These are phyloP conservation scores for Xylaria grammica DNA, from an alignment of 495 filamentous ascomycete genomes.

Conservation along the genomic window DNA sequence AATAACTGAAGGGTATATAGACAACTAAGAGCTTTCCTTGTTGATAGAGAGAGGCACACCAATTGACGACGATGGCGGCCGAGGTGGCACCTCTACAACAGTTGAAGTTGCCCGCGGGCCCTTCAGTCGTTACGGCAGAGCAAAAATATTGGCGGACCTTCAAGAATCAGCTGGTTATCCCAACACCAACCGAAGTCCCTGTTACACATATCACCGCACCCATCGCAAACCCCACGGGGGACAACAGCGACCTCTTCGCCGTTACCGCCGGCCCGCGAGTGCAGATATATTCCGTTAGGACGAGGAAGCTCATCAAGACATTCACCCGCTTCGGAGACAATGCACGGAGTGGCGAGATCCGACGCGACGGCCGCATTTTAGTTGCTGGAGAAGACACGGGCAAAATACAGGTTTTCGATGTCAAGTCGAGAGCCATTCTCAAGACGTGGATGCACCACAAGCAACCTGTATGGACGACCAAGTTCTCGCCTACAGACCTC, in stretches of 20 bases:
- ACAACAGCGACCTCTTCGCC: conserved; percentile 78
- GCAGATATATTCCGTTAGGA: conserved; percentile 89
- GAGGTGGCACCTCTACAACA: conserved; percentile 81
- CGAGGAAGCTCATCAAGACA: conserved; percentile 85
- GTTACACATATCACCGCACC: conserved; percentile 90
- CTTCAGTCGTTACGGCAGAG: conserved; percentile 78
- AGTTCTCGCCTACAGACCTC: conserved; percentile 84
- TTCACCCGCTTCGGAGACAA: conserved; percentile 91
- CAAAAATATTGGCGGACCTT: conserved; percentile 95
- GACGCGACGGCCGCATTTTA: conserved; percentile 85
- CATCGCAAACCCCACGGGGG: conserved; percentile 43
- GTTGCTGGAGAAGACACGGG: conserved; percentile 91
- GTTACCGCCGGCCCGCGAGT: conserved; percentile 90
- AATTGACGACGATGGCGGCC: conserved; percentile 72
- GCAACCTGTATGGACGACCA: conserved; percentile 90
- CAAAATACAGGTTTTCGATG: conserved; percentile 91
- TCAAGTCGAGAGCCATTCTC: conserved; percentile 82
- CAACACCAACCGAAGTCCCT: conserved; percentile 81
- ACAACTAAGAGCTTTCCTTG: conserved; percentile 10
- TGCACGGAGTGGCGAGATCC: conserved; percentile 83
- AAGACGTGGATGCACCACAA: conserved; percentile 97
- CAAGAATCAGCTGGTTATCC: conserved; percentile 82
- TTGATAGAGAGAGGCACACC: background rate
- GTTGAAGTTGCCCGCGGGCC: conserved; percentile 80
- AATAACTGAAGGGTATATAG: conserved; percentile 22